Base-by-base conservation (phyloP, 805 yeast genomes). In the Metschnikowia koreensis region DNA sequence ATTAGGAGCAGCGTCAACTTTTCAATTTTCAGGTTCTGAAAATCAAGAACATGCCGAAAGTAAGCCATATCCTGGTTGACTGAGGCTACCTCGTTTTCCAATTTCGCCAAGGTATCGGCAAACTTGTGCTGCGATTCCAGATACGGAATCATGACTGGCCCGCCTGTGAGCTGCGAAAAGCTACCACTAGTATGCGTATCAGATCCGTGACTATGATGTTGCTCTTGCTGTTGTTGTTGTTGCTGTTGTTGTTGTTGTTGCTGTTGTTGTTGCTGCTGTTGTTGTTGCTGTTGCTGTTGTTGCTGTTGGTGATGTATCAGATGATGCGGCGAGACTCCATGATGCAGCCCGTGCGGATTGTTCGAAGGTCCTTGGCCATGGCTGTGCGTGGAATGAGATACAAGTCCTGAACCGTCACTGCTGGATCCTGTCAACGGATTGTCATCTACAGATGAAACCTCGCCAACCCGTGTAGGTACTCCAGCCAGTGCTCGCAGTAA, bases 21-120 rank as follows among this genome's bases (percentile, higher is more conserved):
- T 44, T 73, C 77, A 44, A 74, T 66, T 56, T 70, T 71, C 50
- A 55, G 60, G 58, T 64, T 66, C 54, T 73, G 77, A 55, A 66
- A 70, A 27, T 71, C 75, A 13, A 74, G 58, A 22, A 72, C 60
- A 44, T 68, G 71, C 43, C 74, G 66, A 29, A 74, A 57, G 51
- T 67, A 70, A 22, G 66, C 65, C 41, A 74, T 59, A 47, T 74
- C 77, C 47, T 68, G 70, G 48, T 57, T 62, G 26, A 64, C 50
- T 22, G 63, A 41, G 27, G 57, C 51, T 3, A 68, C 51, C 51
- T 69, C 74, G 38, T 52, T 53, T 48, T 71, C 75, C 11, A 68
- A 49, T 51, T 66, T 61, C 26, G 51, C 38, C 17, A 59, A 38
- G 22, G 51, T 22, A 13, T 59, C 61, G 7, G 52, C 13, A n/a